Evolutionary conservation across 2,329 filamentous ascomycete genomes (phyloP).

Genomic region (Aspergillus puulaauensis): DNA sequence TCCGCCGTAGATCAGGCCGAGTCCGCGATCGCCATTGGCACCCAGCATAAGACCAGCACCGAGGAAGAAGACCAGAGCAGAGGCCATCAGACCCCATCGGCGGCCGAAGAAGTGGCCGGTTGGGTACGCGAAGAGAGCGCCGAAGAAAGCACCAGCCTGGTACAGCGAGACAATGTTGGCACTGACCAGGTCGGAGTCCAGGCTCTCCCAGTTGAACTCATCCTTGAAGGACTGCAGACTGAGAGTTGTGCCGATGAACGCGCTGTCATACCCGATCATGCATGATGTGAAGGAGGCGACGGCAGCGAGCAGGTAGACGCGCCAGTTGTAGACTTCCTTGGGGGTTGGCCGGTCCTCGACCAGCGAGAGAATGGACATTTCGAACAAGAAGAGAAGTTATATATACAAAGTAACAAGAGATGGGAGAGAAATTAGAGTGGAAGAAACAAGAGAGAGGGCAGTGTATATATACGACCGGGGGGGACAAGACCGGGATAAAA

Average conservation of each 20-base stretch:
- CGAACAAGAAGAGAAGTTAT: slow-evolving; percentile 9
- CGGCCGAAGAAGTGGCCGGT: slow-evolving; percentile 68
- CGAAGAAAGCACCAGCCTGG: slow-evolving; percentile 82
- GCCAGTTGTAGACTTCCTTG: slow-evolving; percentile 60
- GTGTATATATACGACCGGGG: slow-evolving; percentile 6
- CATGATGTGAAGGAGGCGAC: slow-evolving; percentile 58
- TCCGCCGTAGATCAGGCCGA: slow-evolving; percentile 62
- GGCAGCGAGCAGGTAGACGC: slow-evolving; percentile 55
- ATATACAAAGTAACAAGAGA: background rate
- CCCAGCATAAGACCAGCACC: slow-evolving; percentile 73
- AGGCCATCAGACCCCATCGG: slow-evolving; percentile 62
- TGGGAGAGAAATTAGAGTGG: background rate
- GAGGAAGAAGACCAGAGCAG: slow-evolving; percentile 64
- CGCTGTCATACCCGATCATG: slow-evolving; percentile 66
- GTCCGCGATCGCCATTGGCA: slow-evolving; percentile 58
- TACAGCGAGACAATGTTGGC: slow-evolving; percentile 79
- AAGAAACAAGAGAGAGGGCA: slow-evolving; percentile 3
- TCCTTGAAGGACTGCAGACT: slow-evolving; percentile 66
- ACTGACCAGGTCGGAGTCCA: slow-evolving; percentile 57
- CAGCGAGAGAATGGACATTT: slow-evolving; percentile 41
- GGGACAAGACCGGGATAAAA: slow-evolving; percentile 7
- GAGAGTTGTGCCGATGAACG: slow-evolving; percentile 77
- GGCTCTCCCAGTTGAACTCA: slow-evolving; percentile 64
- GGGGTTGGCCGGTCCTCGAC: slow-evolving; percentile 54
- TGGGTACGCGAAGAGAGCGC: slow-evolving; percentile 67